Conservation (phyloP, 139 green algal genomes). For the Gonium pectorale region DNA sequence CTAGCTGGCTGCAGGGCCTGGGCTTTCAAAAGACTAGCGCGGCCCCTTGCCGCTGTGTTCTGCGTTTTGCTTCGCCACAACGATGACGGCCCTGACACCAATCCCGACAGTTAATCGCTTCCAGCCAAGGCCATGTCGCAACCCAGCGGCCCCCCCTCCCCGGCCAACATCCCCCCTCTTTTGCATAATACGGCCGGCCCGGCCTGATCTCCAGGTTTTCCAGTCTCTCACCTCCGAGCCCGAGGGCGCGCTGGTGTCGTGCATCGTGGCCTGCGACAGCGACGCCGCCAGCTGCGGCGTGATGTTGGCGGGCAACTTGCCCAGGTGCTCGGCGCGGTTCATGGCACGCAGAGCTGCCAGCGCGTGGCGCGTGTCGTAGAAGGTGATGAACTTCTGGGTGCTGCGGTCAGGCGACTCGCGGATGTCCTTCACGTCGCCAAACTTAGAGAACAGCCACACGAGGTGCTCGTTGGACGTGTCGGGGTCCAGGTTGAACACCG, state of each 20-base stretch:
- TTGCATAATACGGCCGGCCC: no score
- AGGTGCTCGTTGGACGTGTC: slow-evolving; percentile 80
- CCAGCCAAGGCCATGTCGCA: no score
- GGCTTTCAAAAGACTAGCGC: no score
- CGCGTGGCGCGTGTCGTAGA: slow-evolving; percentile 85
- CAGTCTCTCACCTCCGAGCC: no score
- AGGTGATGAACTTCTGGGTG: slow-evolving; percentile 91
- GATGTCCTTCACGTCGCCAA: slow-evolving; percentile 88
- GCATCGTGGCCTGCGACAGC: slow-evolving; percentile 33
- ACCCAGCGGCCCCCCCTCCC: no score
- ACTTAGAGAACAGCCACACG: slow-evolving; percentile 80
- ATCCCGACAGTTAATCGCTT: no score
- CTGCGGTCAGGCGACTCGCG: slow-evolving; percentile 63
- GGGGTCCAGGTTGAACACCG: slow-evolving; percentile 87
- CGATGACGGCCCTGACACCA: no score
- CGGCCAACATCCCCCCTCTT: no score
- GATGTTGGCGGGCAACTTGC: slow-evolving; percentile 56
- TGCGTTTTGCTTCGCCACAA: no score
- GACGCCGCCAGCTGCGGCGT: slow-evolving; percentile 53
- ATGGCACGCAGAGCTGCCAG: slow-evolving; percentile 69
- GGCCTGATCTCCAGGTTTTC: neutral
- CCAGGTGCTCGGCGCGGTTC: slow-evolving; percentile 68
- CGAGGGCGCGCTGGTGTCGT: neutral
- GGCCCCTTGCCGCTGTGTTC: no score
- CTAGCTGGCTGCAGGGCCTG: no score